These are phyloP conservation scores for Inonotus hispidus DNA, from an alignment of 1,284 basidiomycete genomes.

Conservation along the genomic window DNA sequence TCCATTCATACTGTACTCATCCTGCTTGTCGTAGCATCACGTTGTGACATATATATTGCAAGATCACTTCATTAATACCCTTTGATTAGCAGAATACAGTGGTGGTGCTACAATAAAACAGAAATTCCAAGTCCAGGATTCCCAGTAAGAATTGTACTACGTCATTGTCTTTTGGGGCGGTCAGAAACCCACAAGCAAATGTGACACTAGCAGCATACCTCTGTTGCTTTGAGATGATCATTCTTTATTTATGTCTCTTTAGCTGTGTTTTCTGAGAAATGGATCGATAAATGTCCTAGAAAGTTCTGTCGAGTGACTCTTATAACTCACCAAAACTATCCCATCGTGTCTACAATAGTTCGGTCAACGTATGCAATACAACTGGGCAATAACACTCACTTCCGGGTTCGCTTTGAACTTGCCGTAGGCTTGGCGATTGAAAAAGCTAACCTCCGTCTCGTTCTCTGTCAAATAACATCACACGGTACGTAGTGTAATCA, in stretches of 20 bases:
- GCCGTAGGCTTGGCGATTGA: constrained; percentile 73
- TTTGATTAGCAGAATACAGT: too few species aligned
- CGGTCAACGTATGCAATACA: background rate
- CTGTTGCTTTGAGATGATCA: background rate
- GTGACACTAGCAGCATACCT: background rate
- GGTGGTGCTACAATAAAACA: too few species aligned
- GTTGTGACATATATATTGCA: constrained; percentile 15
- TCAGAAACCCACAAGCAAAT: background rate
- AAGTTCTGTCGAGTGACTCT: background rate
- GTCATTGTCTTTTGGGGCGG: too few species aligned
- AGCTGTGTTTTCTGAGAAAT: background rate
- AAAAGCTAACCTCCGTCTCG: constrained; percentile 91
- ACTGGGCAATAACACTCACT: constrained; percentile 35
- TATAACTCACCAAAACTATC: constrained; percentile 25
- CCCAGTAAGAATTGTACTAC: too few species aligned
- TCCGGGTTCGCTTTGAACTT: constrained; percentile 54
- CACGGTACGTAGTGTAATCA: background rate
- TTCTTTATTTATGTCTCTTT: background rate
- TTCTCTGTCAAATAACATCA: constrained; percentile 57
- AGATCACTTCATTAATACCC: background rate
- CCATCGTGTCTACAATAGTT: constrained; percentile 42
- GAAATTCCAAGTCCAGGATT: too few species aligned
- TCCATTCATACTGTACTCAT: constrained; percentile 3
- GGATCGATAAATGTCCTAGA: background rate
- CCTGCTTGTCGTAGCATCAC: constrained; percentile 3